These are phyloP conservation scores for Agrocybe chaxingu DNA, from an alignment of 768 basidiomycete species.

Conservation along the genomic window DNA sequence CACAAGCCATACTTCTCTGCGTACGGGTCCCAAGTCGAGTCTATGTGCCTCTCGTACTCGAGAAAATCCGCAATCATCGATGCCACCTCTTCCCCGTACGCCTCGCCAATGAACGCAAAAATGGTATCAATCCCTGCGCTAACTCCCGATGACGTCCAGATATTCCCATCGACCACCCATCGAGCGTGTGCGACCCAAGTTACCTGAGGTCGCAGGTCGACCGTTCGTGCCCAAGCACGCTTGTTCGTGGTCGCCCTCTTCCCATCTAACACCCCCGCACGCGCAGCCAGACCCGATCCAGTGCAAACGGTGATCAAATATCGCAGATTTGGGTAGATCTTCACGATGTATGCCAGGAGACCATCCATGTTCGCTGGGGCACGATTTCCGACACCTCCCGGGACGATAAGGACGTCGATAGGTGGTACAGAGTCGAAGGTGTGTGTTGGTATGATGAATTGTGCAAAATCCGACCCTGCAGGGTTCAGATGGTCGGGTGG, in stretches of 20 bases:
- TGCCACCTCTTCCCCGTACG: constrained; percentile 34
- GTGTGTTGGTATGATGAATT: constrained; percentile 37
- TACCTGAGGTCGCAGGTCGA: constrained; percentile 27
- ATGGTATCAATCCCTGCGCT: constrained; percentile 40
- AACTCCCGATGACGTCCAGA: constrained; percentile 48
- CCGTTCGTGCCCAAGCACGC: constrained; percentile 23
- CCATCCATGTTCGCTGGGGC: constrained; percentile 18
- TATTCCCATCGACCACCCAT: constrained; percentile 46
- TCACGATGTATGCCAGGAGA: constrained; percentile 28
- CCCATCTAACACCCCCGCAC: constrained; percentile 39
- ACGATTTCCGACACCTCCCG: constrained; percentile 25
- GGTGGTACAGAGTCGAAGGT: constrained; percentile 31
- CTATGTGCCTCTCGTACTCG: constrained; percentile 37
- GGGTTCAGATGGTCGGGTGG: constrained; percentile 13
- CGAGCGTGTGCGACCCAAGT: constrained; percentile 42
- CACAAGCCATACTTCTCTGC: constrained; percentile 27
- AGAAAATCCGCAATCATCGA: constrained; percentile 26
- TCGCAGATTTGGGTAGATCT: constrained; percentile 29
- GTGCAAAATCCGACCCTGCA: constrained; percentile 23
- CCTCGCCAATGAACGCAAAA: constrained; percentile 32
- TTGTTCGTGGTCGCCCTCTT: constrained; percentile 45
- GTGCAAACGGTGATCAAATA: constrained; percentile 45
- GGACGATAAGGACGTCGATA: constrained; percentile 33
- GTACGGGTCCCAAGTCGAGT: constrained; percentile 37
- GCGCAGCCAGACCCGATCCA: constrained; percentile 35